Evolutionary conservation across 805 yeast species (phyloP).

Genomic region (Phaffomyces antillensis): DNA sequence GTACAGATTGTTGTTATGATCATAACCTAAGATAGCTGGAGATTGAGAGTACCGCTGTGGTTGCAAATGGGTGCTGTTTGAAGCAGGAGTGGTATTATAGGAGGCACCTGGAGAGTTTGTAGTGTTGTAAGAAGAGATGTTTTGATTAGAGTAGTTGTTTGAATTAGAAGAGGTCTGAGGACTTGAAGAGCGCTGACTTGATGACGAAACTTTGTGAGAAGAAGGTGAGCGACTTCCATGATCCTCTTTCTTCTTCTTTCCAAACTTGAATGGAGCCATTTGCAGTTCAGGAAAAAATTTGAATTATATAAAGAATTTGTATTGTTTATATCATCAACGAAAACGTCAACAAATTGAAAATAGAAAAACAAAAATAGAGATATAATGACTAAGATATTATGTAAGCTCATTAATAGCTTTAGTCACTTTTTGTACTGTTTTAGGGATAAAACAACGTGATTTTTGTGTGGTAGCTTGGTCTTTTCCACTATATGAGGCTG

Average conservation of each 20-base stretch:
- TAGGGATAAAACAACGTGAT: too few species aligned
- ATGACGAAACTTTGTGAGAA: conserved; percentile 9
- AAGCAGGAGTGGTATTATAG: conserved; percentile 3
- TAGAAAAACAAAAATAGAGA: background rate
- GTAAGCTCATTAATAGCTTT: background rate
- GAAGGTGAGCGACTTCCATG: conserved; percentile 10
- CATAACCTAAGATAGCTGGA: conserved; percentile 11
- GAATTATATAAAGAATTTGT: background rate
- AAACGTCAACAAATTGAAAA: too few species aligned
- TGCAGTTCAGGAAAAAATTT: background rate
- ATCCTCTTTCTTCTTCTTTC: conserved; percentile 34
- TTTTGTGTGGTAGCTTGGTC: too few species aligned
- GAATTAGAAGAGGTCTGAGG: conserved; percentile 22
- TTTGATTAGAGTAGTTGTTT: conserved; percentile 5
- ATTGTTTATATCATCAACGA: background rate
- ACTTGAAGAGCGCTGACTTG: conserved; percentile 10
- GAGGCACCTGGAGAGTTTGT: conserved; percentile 6
- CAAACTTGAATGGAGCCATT: conserved; percentile 56
- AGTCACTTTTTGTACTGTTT: too few species aligned
- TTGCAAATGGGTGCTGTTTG: background rate
- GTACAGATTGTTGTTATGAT: conserved; percentile 20
- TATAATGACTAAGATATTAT: background rate
- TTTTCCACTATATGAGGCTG: too few species aligned
- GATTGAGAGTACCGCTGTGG: conserved; percentile 10
- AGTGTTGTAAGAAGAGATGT: conserved; percentile 5